Evolutionary conservation across 768 basidiomycete species (phyloP), one percentile per base, ranked within the genome.

Genomic region (Termitomyces sp.): DNA sequence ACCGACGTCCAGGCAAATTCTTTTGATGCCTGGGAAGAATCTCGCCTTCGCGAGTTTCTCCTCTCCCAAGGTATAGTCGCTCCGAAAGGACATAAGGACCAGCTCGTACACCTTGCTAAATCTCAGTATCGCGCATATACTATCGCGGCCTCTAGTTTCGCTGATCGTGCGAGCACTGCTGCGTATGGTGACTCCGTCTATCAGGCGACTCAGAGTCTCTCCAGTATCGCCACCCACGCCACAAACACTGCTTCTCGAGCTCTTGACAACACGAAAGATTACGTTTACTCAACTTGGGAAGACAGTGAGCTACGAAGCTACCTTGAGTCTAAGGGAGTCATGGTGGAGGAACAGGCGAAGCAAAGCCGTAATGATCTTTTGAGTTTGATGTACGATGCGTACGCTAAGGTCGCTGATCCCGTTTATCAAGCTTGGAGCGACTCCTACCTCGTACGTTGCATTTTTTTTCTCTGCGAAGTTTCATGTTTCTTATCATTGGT

Each of bases 221-320:
- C 77, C 9, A 80, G 71, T 48, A 53, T 77, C 1, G 75, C 73
- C 14, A 74, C 82, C 0, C 80, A 83, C 58, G 83, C 85, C 3
- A 82, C 85, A 0, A 72, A 78, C 16, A 77, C 80, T 2, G 82
- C 76, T 10, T 70, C 69, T 8, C 73, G 76, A 23, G 73, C 73
- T 27, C 68, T 92, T 21, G 89, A 95, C 59, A 83, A 89, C 57
- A 70, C 85, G 31, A 91, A 86, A 68, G 95, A 98, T 69, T 95
- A 94, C 63, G 73, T 95, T 17, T 96, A 90, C 70, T 92, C 90
- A 0, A 83, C 89, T 0, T 97, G 96, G 96, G 86, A 89, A 55
- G 92, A 95, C 62, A 87, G 78, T 64, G 78, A 79, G 61, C 71
- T 98, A 46, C 77, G 87, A 49, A 71, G 66, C 0, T 97, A 87